Evolutionary conservation across 2,329 filamentous ascomycete species (phyloP).

Genomic region (Colletotrichum siamense): DNA sequence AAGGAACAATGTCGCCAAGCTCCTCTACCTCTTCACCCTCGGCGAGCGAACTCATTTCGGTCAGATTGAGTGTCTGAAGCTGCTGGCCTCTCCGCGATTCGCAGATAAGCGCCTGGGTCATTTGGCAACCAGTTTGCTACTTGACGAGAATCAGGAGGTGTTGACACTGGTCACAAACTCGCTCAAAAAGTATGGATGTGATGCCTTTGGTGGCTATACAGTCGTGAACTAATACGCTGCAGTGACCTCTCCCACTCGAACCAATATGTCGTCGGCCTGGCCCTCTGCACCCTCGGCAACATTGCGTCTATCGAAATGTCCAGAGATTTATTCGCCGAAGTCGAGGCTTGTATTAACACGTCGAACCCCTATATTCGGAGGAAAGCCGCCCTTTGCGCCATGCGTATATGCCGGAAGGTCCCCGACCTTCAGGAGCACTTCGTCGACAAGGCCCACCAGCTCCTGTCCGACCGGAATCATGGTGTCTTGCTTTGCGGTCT

Average conservation of each 20-base stretch:
- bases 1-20: constrained; percentile 98
- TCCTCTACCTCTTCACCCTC: constrained; percentile 96
- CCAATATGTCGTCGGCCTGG: constrained; percentile 96
- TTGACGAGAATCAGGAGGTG: constrained; percentile 99
- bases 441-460: constrained; percentile 86
- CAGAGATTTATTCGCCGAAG: constrained; percentile 92
- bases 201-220: too few species aligned
- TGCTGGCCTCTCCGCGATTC: constrained; percentile 94
- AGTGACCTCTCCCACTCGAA: constrained; percentile 97
- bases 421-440: constrained; percentile 98
- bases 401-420: constrained; percentile 98
- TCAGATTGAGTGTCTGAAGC: constrained; percentile 98
- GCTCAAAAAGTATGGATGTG: constrained; percentile 78
- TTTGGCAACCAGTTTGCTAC: constrained; percentile 90
- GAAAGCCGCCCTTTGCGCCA: constrained; percentile 97
- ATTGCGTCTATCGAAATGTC: constrained; percentile 99
- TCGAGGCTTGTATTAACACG: constrained; percentile 89
- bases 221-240: constrained; percentile 35
- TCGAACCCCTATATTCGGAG: constrained; percentile 98
- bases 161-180: constrained; percentile 97
- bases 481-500: constrained; percentile 92
- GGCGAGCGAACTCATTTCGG: constrained; percentile 98
- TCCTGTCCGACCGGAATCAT: constrained; percentile 93
- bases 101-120: constrained; percentile 97
- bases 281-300: constrained; percentile 94